Evolutionary conservation across 352 stramenopile genomes (phyloP).

Genomic region (Globisporangium spiculum): DNA sequence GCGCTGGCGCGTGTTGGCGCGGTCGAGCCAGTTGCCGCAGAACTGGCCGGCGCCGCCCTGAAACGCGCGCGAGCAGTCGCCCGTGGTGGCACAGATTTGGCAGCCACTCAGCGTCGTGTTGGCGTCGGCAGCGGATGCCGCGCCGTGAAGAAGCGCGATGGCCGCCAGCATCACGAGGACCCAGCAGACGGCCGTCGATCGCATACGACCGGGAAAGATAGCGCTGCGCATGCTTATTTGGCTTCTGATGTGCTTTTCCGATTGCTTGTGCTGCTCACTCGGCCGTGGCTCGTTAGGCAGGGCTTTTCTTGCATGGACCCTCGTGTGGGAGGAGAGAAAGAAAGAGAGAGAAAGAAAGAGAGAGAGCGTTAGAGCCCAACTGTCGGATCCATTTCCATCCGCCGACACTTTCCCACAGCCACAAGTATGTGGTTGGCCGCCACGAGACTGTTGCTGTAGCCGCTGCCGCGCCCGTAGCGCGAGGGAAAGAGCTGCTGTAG

Average conservation of each 20-base stretch:
- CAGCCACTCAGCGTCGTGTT: slow-evolving; percentile 34
- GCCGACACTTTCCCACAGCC: not conserved
- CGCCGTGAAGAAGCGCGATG: not conserved
- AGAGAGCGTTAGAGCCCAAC: not conserved
- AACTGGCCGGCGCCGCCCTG: slow-evolving; percentile 33
- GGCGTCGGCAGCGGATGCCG: not conserved
- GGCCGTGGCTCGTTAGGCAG: no score
- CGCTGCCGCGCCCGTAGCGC: slow-evolving; percentile 1
- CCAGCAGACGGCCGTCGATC: not conserved
- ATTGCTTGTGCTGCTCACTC: not conserved
- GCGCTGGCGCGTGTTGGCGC: slow-evolving; percentile 28
- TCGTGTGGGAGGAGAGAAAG: no score
- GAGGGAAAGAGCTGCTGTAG: slow-evolving; percentile 19
- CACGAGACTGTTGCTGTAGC: not conserved
- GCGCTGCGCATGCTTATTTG: not conserved
- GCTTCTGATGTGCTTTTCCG: not conserved
- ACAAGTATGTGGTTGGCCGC: not conserved
- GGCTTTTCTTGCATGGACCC: no score
- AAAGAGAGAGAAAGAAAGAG: not conserved
- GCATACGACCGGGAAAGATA: not conserved
- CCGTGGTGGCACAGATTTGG: slow-evolving; percentile 39
- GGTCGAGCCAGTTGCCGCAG: slow-evolving; percentile 58
- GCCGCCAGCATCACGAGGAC: not conserved
- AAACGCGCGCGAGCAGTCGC: slow-evolving; percentile 43
- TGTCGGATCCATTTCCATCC: not conserved